Conservation (phyloP, 345 rosid genomes). For the Eucalyptus rudis region DNA sequence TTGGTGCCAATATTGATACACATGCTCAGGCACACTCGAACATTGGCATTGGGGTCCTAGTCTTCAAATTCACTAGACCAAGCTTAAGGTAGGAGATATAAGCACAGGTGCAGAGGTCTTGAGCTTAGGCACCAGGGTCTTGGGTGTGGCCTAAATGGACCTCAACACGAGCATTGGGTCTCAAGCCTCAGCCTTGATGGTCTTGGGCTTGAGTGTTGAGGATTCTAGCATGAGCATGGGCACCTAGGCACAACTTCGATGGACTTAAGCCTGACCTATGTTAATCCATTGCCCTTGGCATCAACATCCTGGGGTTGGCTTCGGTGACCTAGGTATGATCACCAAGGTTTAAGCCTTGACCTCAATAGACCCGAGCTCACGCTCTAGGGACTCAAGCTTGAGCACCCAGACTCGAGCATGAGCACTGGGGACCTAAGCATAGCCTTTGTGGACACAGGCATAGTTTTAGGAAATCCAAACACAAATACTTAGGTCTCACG, state of each 20-base stretch:
- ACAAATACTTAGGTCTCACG: too few species aligned
- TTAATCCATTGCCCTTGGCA: background rate
- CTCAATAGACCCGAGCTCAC: too few species aligned
- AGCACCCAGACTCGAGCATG: too few species aligned
- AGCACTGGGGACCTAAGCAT: too few species aligned
- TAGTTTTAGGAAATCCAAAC: too few species aligned
- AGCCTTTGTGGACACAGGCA: too few species aligned
- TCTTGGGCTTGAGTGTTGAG: accelerated
- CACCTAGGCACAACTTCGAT: background rate
- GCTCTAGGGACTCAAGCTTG: accelerated
- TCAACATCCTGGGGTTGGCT: too few species aligned
- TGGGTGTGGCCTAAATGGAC: background rate
- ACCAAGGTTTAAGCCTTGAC: background rate
- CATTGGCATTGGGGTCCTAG: background rate
- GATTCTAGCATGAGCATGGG: background rate
- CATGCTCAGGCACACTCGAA: background rate
- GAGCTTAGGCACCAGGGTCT: background rate
- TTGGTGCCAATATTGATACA: too few species aligned
- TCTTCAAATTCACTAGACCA: background rate
- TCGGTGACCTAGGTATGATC: too few species aligned
- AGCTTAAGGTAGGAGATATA: background rate
- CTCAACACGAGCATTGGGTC: background rate
- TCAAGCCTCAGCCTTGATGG: accelerated
- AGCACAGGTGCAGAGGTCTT: background rate
- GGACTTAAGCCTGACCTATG: background rate